Conservation (phyloP, 1,284 basidiomycete genomes). For the Austroboletus novae-zelandiae region DNA sequence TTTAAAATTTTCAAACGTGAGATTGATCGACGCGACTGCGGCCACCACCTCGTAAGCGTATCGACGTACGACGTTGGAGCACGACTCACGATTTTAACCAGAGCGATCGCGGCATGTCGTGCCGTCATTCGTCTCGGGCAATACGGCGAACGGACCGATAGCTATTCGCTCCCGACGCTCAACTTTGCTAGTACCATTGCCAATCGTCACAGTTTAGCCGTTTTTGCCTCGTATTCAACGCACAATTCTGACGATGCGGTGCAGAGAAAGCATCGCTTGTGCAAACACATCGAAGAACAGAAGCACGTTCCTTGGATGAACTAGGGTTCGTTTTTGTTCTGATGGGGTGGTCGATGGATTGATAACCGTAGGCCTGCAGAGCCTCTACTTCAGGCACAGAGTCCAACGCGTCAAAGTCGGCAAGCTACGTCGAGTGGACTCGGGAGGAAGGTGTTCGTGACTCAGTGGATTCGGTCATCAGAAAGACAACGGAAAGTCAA, state of each 20-base stretch:
- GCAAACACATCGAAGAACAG: slow-evolving; percentile 11
- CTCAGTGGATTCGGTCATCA: slow-evolving; percentile 8
- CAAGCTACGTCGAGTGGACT: slow-evolving; percentile 19
- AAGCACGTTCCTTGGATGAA: slow-evolving; percentile 19
- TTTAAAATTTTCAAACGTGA: background rate
- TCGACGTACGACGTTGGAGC: background rate
- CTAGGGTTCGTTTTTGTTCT: slow-evolving; percentile 12
- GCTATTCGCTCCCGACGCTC: slow-evolving; percentile 19
- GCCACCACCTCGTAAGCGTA: slow-evolving; percentile 56
- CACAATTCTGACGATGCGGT: slow-evolving; percentile 8
- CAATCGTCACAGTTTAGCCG: slow-evolving; percentile 20
- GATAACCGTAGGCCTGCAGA: slow-evolving; percentile 2
- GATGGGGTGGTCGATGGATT: background rate
- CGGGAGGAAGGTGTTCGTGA: background rate
- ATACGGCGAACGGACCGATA: slow-evolving; percentile 26
- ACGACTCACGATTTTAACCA: slow-evolving; percentile 10
- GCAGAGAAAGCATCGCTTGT: slow-evolving; percentile 17
- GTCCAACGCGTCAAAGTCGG: slow-evolving; percentile 11
- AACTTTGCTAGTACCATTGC: slow-evolving; percentile 21
- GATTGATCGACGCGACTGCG: slow-evolving; percentile 30
- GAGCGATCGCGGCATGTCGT: slow-evolving; percentile 52
- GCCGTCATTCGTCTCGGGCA: slow-evolving; percentile 61
- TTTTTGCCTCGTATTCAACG: background rate
- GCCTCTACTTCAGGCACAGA: slow-evolving; percentile 9
- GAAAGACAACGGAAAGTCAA: slow-evolving; percentile 11